Base-by-base conservation (phyloP, 2,329 filamentous ascomycete genomes). In the Drechmeria coniospora region DNA sequence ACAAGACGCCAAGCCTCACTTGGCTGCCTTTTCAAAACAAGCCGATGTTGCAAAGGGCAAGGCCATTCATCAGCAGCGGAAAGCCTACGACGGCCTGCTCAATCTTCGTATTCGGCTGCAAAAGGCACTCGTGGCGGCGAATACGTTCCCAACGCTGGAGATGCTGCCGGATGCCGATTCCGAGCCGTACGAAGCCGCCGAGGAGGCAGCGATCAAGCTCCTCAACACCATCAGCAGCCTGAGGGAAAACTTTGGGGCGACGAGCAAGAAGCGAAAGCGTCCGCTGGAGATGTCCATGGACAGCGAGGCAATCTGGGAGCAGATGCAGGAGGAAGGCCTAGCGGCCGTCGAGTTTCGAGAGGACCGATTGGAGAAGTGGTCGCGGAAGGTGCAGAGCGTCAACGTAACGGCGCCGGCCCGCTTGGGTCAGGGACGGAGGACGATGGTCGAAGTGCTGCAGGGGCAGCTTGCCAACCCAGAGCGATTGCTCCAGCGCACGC, bases 71-170 rank as follows among this genome's bases (percentile, higher is more conserved):
- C 63, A 74, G 32, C 90, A 98, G 54, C 74, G 84, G 28, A 77
- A 76, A 35, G 73, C 77, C 1, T 98, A 93, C 45, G 87, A 95
- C 41, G 72, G 80, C 1, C 68, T 95, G 1, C 66, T 98, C 18
- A 92, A 93, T 54, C 69, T 84, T 10, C 75, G 90, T 13, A 94
- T 98, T 45, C 80, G 87, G 34, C 58, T 98, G 12, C 92, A 98
- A 51, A 95, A 94, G 51, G 83, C 81, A 2, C 57, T 98, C 10
- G 68, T 90, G 11, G 76, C 80, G 0, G 70, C 77, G 15, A 94
- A 94, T 50, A 78, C 83, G 1, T 61, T 92, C 22, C 51, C 65
- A 11, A 46, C 58, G 1, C 39, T 65, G 2, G 55, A 63, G 1
- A 51, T 51, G 10, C 51, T 47, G 15, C 40, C 45, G 5, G 46